Evolutionary conservation across 768 basidiomycete species (phyloP).

Genomic region (Mycena venus): DNA sequence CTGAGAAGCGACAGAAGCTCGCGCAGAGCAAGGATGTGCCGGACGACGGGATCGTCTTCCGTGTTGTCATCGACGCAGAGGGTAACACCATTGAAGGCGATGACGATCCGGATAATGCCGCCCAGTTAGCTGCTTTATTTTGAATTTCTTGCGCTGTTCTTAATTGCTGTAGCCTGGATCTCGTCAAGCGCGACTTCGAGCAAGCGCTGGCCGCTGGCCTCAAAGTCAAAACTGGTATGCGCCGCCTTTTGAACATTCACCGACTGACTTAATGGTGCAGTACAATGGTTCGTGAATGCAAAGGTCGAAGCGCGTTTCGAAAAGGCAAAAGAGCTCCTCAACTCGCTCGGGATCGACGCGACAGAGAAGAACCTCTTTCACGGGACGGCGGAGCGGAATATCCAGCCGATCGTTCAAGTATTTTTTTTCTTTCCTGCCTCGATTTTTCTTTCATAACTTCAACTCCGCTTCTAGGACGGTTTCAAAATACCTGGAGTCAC

Average conservation of each 20-base stretch:
- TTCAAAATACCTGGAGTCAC: slow-evolving; percentile 24
- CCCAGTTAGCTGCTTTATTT: neutral
- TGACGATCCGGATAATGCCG: slow-evolving; percentile 29
- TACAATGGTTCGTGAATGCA: slow-evolving; percentile 29
- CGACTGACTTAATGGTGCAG: neutral
- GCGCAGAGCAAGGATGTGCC: slow-evolving; percentile 13
- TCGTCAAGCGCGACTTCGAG: slow-evolving; percentile 27
- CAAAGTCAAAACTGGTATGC: slow-evolving; percentile 23
- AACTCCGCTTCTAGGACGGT: slow-evolving; percentile 5
- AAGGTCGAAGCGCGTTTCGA: slow-evolving; percentile 26
- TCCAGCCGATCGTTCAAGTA: slow-evolving; percentile 24
- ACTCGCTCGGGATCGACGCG: slow-evolving; percentile 11
- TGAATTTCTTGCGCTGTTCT: neutral
- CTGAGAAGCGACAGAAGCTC: slow-evolving; percentile 5
- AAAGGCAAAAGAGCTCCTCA: slow-evolving; percentile 16
- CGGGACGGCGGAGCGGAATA: slow-evolving; percentile 21
- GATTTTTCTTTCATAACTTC: neutral
- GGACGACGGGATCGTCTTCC: slow-evolving; percentile 23
- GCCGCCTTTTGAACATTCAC: neutral
- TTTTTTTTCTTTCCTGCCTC: neutral
- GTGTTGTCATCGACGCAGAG: slow-evolving; percentile 18
- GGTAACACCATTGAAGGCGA: slow-evolving; percentile 30
- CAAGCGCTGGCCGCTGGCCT: neutral
- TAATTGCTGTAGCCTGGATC: slow-evolving; percentile 3
- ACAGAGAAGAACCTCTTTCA: slow-evolving; percentile 30